Evolutionary conservation across 164 flowering plant species (phyloP).

Genomic region (Umbilicus rupestris): DNA sequence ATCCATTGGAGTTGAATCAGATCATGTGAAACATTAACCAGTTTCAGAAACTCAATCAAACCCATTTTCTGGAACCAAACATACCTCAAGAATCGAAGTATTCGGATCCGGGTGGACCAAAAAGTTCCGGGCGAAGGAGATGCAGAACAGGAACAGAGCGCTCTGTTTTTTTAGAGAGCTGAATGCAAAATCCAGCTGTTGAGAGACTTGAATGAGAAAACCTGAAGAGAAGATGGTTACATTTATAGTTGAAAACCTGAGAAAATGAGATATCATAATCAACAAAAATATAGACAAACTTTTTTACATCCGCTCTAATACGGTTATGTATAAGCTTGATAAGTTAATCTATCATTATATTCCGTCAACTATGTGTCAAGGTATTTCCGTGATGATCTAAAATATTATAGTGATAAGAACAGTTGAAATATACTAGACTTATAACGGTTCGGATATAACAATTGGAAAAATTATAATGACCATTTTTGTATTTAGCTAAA

Average conservation of each 20-base stretch:
- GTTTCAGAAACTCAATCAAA: slow-evolving; percentile 7
- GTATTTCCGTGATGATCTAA: too few species aligned
- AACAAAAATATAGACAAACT: too few species aligned
- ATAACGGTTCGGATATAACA: too few species aligned
- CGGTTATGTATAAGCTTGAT: too few species aligned
- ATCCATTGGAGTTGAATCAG: not conserved
- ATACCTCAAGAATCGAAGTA: not conserved
- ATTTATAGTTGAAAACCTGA: slow-evolving; percentile 19
- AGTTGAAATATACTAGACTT: too few species aligned
- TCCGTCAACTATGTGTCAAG: too few species aligned
- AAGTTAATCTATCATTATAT: too few species aligned
- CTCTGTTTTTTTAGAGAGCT: slow-evolving; percentile 9
- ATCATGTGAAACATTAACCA: not conserved
- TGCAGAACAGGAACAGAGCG: slow-evolving; percentile 9
- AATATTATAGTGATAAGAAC: too few species aligned
- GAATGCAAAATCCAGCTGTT: not conserved
- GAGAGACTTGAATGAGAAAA: not conserved
- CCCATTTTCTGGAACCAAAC: slow-evolving; percentile 13
- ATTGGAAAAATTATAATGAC: too few species aligned
- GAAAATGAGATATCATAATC: not conserved
- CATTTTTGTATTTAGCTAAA: too few species aligned
- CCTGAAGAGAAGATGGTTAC: slow-evolving; percentile 7
- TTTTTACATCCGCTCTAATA: too few species aligned
- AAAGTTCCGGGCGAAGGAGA: not conserved
- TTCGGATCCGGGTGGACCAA: not conserved